phyloP scores from a whole-genome alignment of 169 alveolate genomes.

The Plasmodium gallinaceum region DNA sequence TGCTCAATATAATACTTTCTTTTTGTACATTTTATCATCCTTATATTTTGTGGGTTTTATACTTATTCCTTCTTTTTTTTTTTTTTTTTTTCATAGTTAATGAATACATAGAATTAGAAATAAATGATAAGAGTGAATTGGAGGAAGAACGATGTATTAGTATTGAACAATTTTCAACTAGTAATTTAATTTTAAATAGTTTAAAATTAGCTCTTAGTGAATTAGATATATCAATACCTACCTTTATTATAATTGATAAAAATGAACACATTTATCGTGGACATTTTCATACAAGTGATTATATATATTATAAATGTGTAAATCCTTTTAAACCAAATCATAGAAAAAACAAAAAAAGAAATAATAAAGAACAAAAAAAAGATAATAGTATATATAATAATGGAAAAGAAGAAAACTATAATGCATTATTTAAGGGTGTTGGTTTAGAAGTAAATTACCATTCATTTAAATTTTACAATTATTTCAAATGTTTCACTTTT shows the following conservation, averaged over 20 bases:
- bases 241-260: slow-evolving; percentile 55
- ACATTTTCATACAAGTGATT: slow-evolving; percentile 53
- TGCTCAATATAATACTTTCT: too few species aligned
- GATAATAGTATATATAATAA: neutral
- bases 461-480: slow-evolving; percentile 60
- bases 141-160: slow-evolving; percentile 50
- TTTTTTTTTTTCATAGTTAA: slow-evolving; percentile 23
- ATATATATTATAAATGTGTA: slow-evolving; percentile 54
- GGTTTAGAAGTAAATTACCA: slow-evolving; percentile 73
- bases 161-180: slow-evolving; percentile 21
- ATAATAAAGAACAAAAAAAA: neutral
- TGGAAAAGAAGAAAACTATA: slow-evolving; percentile 18
- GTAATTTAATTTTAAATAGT: slow-evolving; percentile 45
- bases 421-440: slow-evolving; percentile 34
- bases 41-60: too few species aligned
- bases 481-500: slow-evolving; percentile 49
- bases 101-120: slow-evolving; percentile 58
- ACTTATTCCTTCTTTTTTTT: neutral
- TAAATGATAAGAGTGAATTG: slow-evolving; percentile 26
- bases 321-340: slow-evolving; percentile 36
- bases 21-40: too few species aligned
- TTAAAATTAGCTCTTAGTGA: slow-evolving; percentile 48
- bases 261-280: slow-evolving; percentile 56
- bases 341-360: neutral
- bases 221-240: slow-evolving; percentile 45